These are phyloP conservation scores for Fomitopsis betulina DNA, from an alignment of 1,284 basidiomycete genomes.

Conservation along the genomic window DNA sequence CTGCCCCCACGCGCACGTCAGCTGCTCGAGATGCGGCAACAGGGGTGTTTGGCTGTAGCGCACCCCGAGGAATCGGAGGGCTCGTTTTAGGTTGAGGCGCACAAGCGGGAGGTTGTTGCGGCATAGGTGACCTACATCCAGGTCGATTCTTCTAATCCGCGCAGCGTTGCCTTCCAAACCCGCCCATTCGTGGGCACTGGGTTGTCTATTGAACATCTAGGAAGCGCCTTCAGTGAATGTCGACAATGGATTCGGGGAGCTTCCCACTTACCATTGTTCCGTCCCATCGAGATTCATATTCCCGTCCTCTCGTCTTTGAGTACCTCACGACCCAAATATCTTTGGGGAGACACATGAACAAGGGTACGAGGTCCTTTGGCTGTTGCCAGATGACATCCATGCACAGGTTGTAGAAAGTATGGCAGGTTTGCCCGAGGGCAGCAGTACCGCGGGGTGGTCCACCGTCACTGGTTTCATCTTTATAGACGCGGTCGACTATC, in stretches of 20 bases:
- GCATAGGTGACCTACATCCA: background rate
- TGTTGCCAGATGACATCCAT: background rate
- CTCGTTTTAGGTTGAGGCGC: background rate
- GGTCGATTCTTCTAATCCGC: background rate
- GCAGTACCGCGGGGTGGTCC: background rate
- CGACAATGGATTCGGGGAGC: no score
- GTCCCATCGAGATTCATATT: background rate
- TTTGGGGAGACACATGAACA: background rate
- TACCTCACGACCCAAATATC: background rate
- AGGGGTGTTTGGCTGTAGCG: background rate
- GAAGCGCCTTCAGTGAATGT: no score
- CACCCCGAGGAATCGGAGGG: background rate
- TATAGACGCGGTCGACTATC: no score
- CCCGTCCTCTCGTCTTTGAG: background rate
- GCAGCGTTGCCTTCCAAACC: background rate
- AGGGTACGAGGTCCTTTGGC: background rate
- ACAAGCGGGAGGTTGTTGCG: background rate
- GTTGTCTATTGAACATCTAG: background rate
- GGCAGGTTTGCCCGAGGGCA: background rate
- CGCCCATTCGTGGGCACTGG: background rate
- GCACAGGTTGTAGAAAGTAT: background rate
- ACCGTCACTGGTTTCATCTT: no score
- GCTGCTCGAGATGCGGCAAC: background rate
- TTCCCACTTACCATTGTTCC: no score
- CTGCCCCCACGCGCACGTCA: background rate